Evolutionary conservation across 202 grass and related monocot species (phyloP), one percentile per base, ranked within the genome.

Genomic region (Schoenoplectus tabernaemontani): DNA sequence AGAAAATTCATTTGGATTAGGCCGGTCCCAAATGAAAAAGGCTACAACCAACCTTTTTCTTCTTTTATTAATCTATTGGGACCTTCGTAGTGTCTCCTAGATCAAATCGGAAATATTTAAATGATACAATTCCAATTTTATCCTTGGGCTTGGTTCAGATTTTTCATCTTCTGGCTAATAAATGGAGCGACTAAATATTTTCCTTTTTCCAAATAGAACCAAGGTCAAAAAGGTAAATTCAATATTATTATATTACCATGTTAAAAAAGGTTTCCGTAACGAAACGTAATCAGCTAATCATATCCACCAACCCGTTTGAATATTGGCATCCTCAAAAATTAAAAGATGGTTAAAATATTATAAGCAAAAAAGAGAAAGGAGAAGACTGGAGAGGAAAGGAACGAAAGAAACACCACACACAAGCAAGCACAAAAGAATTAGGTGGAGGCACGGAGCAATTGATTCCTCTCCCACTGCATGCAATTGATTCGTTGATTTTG

Each of bases 271-370:
- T 63, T 79, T 11, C 77, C 59, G 5, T 13, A 46, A 50, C 11
- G 57, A 15, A 48, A 62, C 53, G 54, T 32, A 63, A 79, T 79
- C 39, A 42, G 34, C 7, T 11, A 58, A 72, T 72, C 43, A 42
- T 50, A 79, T 79, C 77, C 77, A 79, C 58, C 39, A 79, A 79
- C 38, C 77, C 77, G 58, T 80, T 80, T 80, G 58, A 64, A 64
- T 64, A 48, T 50, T n/a, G 19, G 44, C 44, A 80, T 80, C 78
- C 78, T 80, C 59, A 61, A 83, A 60, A 30, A 75, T 61, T 76
- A n/a, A n/a, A n/a, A n/a, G n/a, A n/a, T n/a, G n/a, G 17, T 53
- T 75, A 75, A 75, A 75, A 75, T 75, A 75, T n/a, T n/a, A n/a
- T n/a, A n/a, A n/a, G n/a, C n/a, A n/a, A n/a, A n/a, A n/a, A n/a